Conservation (phyloP, 139 green algal species). For the Eudorina sp. region DNA sequence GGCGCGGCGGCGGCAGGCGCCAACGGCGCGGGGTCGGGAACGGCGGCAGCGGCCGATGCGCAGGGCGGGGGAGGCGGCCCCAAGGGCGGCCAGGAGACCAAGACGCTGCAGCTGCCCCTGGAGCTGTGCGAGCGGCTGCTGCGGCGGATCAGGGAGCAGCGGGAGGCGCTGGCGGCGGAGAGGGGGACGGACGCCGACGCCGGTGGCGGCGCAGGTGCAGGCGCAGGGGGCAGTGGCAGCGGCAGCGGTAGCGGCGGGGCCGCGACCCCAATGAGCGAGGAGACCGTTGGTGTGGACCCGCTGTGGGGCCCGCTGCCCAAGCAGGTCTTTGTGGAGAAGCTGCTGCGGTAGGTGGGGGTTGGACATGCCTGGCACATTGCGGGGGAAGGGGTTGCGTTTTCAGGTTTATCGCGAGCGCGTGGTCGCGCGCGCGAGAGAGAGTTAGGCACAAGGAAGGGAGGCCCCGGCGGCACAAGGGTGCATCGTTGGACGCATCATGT, state of each 20-base stretch:
- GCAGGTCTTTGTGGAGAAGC: slow-evolving; percentile 24
- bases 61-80: not conserved
- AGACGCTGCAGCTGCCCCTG: slow-evolving; percentile 19
- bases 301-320: slow-evolving; percentile 47
- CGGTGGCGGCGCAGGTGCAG: no score
- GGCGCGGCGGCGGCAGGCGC: not conserved
- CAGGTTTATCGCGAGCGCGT: no score
- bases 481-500: no score
- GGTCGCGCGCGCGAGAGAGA: no score
- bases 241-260: not conserved
- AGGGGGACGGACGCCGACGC: no score
- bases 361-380: no score
- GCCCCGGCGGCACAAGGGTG: no score
- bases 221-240: not conserved
- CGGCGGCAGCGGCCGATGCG: no score
- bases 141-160: not conserved
- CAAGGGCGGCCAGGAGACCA: not conserved
- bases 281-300: not conserved
- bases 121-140: slow-evolving; percentile 20
- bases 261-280: not conserved
- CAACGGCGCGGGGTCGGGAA: not conserved
- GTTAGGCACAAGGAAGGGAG: no score
- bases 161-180: not conserved
- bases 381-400: no score
- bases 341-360: not conserved